Conservation (phyloP, 805 yeast genomes). For the Metschnikowia lunata region DNA sequence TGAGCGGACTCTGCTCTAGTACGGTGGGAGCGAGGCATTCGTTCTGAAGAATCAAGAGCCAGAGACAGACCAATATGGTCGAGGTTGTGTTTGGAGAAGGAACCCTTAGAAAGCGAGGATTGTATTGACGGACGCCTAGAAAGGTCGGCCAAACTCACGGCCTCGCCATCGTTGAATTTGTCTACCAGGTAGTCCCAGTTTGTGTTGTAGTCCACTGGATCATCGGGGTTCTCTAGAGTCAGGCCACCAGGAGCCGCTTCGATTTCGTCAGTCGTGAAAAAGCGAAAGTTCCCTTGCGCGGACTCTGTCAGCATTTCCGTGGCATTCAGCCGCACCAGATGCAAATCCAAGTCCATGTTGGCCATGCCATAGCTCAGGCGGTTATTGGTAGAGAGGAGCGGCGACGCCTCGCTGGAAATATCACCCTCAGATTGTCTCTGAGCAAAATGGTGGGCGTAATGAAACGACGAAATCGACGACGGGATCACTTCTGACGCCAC, state of each 20-base stretch:
- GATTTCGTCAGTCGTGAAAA: constrained; percentile 79
- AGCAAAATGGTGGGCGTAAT: constrained; percentile 56
- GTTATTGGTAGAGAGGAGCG: constrained; percentile 25
- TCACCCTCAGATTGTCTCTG: constrained; percentile 19
- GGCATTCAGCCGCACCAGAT: constrained; percentile 31
- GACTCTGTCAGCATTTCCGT: constrained; percentile 36
- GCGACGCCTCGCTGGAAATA: constrained; percentile 29
- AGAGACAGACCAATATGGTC: not conserved
- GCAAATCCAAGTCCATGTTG: constrained; percentile 27
- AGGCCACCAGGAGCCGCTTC: constrained; percentile 87
- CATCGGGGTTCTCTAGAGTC: constrained; percentile 54
- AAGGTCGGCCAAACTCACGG: not conserved
- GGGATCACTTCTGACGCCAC: constrained; percentile 75
- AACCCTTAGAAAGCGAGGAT: not conserved
- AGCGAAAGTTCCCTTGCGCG: constrained; percentile 51
- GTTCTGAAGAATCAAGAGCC: constrained; percentile 5
- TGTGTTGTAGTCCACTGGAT: constrained; percentile 66
- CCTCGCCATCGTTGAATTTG: constrained; percentile 26
- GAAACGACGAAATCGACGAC: constrained; percentile 72
- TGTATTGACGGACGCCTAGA: constrained; percentile 8
- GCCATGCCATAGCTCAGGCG: constrained; percentile 6
- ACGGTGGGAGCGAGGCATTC: constrained; percentile 13
- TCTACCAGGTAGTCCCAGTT: constrained; percentile 67
- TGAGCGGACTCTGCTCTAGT: not conserved
- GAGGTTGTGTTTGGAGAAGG: constrained; percentile 5